phyloP scores from a whole-genome alignment of 495 filamentous ascomycete genomes.

The Penicillium pulvis region DNA sequence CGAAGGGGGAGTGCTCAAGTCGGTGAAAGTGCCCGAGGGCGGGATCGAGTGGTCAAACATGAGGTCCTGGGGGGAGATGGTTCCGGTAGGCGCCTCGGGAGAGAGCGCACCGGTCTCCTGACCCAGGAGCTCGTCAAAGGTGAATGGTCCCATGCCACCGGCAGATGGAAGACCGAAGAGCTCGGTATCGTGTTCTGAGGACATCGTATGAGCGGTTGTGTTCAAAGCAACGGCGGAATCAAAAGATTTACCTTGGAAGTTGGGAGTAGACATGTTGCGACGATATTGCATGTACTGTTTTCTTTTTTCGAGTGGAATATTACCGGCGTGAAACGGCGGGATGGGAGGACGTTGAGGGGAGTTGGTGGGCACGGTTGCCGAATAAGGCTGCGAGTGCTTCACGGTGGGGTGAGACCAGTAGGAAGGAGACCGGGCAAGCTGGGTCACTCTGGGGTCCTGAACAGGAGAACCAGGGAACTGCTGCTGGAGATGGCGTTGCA shows the following conservation, averaged over 20 bases:
- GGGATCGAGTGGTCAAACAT: conserved; percentile 77
- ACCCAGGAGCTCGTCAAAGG: conserved; percentile 20
- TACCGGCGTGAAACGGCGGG: conserved; percentile 51
- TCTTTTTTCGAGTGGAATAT: conserved; percentile 29
- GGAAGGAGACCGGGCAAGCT: conserved; percentile 46
- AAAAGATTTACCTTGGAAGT: conserved; percentile 34
- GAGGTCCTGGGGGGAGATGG: conserved; percentile 86
- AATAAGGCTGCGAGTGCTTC: conserved; percentile 37
- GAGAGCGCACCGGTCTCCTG: conserved; percentile 17
- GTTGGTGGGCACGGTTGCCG: conserved; percentile 40
- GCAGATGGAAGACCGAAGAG: conserved; percentile 39
- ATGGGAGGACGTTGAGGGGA: conserved; percentile 54
- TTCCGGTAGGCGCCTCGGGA: conserved; percentile 46
- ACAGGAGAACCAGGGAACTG: conserved; percentile 39
- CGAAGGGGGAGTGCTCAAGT: conserved; percentile 83
- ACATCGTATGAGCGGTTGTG: conserved; percentile 10
- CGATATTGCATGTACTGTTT: conserved; percentile 23
- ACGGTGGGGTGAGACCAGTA: conserved; percentile 46
- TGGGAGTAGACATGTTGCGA: conserved; percentile 47
- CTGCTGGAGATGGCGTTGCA: conserved; percentile 41
- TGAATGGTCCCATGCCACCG: conserved; percentile 34
- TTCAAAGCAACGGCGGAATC: background rate
- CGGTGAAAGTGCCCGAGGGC: conserved; percentile 80
- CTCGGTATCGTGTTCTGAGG: conserved; percentile 24
- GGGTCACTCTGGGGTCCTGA: conserved; percentile 40